Evolutionary conservation across 1,139 yeast species (phyloP), one percentile per base, ranked within the genome.

Genomic region (Scheffersomyces cryptocercus): DNA sequence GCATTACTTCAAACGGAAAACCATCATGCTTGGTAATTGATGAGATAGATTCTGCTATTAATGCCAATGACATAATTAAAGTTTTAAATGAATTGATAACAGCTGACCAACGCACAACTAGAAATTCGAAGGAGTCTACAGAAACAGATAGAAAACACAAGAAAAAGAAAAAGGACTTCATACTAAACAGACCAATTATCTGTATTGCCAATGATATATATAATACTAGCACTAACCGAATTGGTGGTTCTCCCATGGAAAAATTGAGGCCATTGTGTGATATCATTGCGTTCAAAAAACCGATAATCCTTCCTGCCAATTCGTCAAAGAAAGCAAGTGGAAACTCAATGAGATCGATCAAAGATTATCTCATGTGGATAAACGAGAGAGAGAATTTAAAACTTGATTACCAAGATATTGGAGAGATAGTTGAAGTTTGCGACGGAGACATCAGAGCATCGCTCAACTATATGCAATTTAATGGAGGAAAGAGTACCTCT

Each of bases 181-280:
- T 84, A 4, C 64, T 91, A 38, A 72, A 77, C 52, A 73, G 99
- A 51, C 99, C 99, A 0, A 89, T 93, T 15, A 88, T 93, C 42
- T 93, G 96, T 39, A 81, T 93, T 45, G 95, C 98, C 59, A 93
- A 93, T 61, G 96, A 93, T 58, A 76, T 85, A 0, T 91, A 86
- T 59, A 78, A 88, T 1, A 77, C 81, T 4, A 77, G 42, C 7
- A 37, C 57, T 6, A 47, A 56, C 5, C 45, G 55, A 11, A 54
- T 52, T 28, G 62, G 68, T 6, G 58, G 61, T 1, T 62, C 62
- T 37, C 68, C 88, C 4, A 70, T 93, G 66, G 95, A 90, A 42
- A 82, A 81, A 48, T 67, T 93, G 47, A 78, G 95, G 49, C 85
- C 85, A 1, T 67, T 77, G 44, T 81, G 93, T 49, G 97, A 91